Conservation (phyloP, 1,284 basidiomycete genomes). For the Earliella scabrosa region DNA sequence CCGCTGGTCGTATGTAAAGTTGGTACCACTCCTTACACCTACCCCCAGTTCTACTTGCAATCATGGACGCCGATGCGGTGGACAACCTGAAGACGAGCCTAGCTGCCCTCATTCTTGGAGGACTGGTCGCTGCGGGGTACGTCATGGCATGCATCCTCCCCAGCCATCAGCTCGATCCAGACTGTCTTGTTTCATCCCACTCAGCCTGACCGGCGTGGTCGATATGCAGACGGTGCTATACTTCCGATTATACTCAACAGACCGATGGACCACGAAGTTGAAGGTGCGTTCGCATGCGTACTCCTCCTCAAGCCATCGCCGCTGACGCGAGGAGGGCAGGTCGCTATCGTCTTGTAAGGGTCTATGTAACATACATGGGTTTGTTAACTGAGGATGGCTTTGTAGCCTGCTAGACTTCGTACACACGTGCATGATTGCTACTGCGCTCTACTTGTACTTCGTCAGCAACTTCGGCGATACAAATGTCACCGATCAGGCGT, state of each 20-base stretch:
- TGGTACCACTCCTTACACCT: too few relatives aligned
- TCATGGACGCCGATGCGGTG: slow-evolving; percentile 9
- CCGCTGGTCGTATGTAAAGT: too few relatives aligned
- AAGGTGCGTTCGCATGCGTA: slow-evolving; percentile 22
- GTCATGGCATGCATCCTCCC: background rate
- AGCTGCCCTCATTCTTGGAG: slow-evolving; percentile 28
- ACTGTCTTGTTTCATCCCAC: background rate
- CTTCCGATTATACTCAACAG: slow-evolving; percentile 22
- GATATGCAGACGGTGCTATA: slow-evolving; percentile 14
- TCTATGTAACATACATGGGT: too few relatives aligned
- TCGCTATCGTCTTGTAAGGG: slow-evolving; percentile 25
- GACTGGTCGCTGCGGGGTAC: slow-evolving; percentile 27
- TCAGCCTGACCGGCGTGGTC: slow-evolving; percentile 32
- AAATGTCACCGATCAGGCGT: slow-evolving; percentile 27
- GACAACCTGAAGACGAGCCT: slow-evolving; percentile 26
- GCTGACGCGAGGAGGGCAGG: slow-evolving; percentile 13
- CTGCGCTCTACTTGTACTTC: slow-evolving; percentile 29
- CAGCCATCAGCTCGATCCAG: background rate
- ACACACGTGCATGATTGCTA: slow-evolving; percentile 29
- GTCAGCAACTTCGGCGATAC: slow-evolving; percentile 26
- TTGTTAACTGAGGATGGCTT: too few relatives aligned
- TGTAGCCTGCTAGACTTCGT: slow-evolving; percentile 29
- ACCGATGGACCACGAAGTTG: slow-evolving; percentile 22
- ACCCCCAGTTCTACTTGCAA: too few relatives aligned
- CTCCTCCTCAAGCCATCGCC: background rate